phyloP scores from a whole-genome alignment of 306 rosid species.

The Cucurbita argyrosperma region DNA sequence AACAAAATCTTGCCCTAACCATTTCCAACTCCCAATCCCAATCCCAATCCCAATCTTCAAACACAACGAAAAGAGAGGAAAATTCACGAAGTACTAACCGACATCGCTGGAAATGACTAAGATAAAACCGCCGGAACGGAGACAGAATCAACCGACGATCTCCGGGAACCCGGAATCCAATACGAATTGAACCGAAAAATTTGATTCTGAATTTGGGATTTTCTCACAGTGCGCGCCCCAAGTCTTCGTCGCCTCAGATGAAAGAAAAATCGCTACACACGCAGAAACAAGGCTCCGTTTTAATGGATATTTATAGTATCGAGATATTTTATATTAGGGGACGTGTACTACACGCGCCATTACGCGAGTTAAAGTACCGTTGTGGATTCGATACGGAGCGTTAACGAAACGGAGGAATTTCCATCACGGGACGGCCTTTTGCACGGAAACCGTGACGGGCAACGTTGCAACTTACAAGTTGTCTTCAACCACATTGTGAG shows the following conservation, averaged over 20 bases:
- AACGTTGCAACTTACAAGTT: background rate
- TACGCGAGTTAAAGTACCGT: background rate
- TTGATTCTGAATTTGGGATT: background rate
- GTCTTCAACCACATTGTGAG: too few species aligned
- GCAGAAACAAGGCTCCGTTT: background rate
- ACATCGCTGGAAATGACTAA: slow-evolving; percentile 3
- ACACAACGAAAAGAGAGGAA: background rate
- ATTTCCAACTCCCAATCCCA: background rate
- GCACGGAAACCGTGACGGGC: background rate
- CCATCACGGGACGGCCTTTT: slow-evolving; percentile 1
- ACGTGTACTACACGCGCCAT: background rate
- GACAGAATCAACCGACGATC: background rate
- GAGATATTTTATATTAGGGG: background rate
- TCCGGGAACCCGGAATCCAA: background rate
- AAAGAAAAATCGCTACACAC: background rate
- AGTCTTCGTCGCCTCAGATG: background rate
- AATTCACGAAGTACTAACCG: background rate
- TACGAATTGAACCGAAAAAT: background rate
- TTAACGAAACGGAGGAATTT: background rate
- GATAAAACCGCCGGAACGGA: background rate
- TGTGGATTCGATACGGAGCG: background rate
- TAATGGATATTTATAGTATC: slow-evolving; percentile 1
- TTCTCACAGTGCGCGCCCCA: background rate
- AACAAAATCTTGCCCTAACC: background rate
- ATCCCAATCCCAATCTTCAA: slow-evolving; percentile 1